Base-by-base conservation (phyloP, 192 early-diverging fungal species). In the Backusella australiensis region DNA sequence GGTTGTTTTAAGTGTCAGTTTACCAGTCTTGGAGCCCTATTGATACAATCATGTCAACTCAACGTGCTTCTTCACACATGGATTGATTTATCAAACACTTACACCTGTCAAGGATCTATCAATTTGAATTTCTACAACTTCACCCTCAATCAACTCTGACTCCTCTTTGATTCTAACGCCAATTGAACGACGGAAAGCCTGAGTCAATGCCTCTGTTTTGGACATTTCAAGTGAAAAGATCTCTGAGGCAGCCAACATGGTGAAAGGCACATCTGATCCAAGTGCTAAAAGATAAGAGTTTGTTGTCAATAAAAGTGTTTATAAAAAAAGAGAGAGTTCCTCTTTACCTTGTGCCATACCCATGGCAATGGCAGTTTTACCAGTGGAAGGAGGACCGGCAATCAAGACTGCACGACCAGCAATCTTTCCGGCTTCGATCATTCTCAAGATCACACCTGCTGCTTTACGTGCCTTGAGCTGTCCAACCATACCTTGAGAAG, bases 321-420 rank as follows among this genome's bases (percentile, higher is more conserved):
- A 53, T n/a, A 26, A 26, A 21, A 21, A 53, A 23, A 6, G 34
- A 26, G n/a, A 23, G 8, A 21, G 15, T 1, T 70, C 41, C 63
- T 12, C 35, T 56, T 70, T 66, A 77, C 80, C 80, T 78, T 82
- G 81, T 41, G 81, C 77, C 81, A 82, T 82, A 89, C 95, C 98
- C 97, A 98, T 98, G 11, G 98, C 98, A 83, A 99, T 98, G 35
- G 98, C 98, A 1, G 98, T 99, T 88, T 99, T 99, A 78, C 98
- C 98, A 5, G 98, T 98, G 56, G 95, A 96, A 5, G 98, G 98
- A n/a, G 96, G 93, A 21, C 98, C 98, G 34, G 98, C 98, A 93
- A 99, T 98, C 76, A 99, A 85, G 44, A 99, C 93, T 11, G 98
- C 96, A 11, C 98, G 90, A 59, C 98, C 98, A 35, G 97, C 96